Percentiles rank a stretch among this genome's conserved stretches.
Evolutionary conservation across 768 basidiomycete species (phyloP).

Genomic region (Tylopilus rubrobrunneus): DNA sequence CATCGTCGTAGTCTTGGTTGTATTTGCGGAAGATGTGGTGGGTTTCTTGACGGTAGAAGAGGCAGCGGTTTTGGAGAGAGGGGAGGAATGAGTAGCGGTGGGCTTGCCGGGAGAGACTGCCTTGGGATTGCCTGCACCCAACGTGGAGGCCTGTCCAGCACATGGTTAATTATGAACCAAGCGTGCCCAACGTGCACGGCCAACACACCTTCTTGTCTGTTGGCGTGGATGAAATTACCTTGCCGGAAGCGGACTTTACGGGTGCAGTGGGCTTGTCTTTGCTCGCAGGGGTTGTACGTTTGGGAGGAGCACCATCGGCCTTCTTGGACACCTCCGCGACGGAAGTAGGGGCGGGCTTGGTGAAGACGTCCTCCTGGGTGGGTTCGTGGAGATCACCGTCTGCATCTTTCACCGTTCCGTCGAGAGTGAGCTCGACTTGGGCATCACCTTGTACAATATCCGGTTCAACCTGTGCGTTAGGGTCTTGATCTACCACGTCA

Average conservation of each 20-base stretch:
- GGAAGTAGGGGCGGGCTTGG: constrained; percentile 14
- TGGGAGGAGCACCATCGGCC: constrained; percentile 19
- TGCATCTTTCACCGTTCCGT: constrained; percentile 14
- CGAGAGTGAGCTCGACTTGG: constrained; percentile 12
- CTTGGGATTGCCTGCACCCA: constrained; percentile 55
- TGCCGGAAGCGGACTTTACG: constrained; percentile 42
- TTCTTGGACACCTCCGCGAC: constrained; percentile 29
- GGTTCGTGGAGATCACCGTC: constrained; percentile 15
- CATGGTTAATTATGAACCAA: constrained; percentile 27
- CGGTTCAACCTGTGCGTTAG: constrained; percentile 17
- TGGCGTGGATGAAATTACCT: constrained; percentile 49
- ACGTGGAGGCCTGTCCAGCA: constrained; percentile 56
- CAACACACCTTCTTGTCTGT: constrained; percentile 64
- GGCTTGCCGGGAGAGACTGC: constrained; percentile 41
- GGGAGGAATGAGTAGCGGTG: constrained; percentile 27
- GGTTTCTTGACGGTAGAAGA: constrained; percentile 30
- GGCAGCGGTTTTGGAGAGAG: constrained; percentile 30
- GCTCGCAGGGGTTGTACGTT: constrained; percentile 19
- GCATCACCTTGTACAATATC: constrained; percentile 20
- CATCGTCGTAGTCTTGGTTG: constrained; percentile 35
- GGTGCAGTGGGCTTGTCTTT: constrained; percentile 36
- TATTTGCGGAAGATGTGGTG: constrained; percentile 25
- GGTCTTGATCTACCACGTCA: constrained; percentile 31
- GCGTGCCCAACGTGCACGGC: constrained; percentile 14
- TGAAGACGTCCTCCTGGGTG: constrained; percentile 13